These are phyloP conservation scores for Phytophthora lateralis DNA, from an alignment of 352 stramenopile species.

Conservation along the genomic window DNA sequence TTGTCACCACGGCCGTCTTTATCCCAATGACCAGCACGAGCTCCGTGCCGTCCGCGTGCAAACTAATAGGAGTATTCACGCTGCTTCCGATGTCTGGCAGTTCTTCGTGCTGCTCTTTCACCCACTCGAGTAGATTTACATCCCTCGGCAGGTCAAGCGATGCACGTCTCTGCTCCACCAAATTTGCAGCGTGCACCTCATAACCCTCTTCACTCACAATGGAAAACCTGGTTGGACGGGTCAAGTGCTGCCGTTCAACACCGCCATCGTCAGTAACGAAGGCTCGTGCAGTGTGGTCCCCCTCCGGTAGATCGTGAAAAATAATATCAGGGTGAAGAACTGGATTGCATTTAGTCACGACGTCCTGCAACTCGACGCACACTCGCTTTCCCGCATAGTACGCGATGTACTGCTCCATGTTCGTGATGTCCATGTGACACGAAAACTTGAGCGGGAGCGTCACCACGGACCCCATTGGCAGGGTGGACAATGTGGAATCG, in stretches of 20 bases:
- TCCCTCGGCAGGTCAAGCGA: slow-evolving; percentile 2
- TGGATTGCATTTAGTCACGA: background rate
- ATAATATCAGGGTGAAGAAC: slow-evolving; percentile 6
- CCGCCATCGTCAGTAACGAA: background rate
- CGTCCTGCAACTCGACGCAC: slow-evolving; percentile 6
- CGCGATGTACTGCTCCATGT: background rate
- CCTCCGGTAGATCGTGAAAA: slow-evolving; percentile 2
- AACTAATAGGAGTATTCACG: too few relatives aligned
- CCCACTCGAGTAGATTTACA: slow-evolving; percentile 6
- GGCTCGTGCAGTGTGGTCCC: slow-evolving; percentile 1
- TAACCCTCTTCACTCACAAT: background rate
- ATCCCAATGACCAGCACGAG: slow-evolving; percentile 41
- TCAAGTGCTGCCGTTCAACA: background rate
- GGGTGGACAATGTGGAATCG: background rate
- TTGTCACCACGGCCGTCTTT: slow-evolving; percentile 43
- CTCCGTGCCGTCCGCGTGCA: background rate
- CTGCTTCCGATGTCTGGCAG: background rate
- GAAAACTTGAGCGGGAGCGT: slow-evolving; percentile 3
- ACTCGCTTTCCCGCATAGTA: background rate
- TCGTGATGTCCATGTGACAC: slow-evolving; percentile 1
- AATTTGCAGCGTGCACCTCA: background rate
- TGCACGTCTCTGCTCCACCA: background rate
- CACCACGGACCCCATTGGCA: slow-evolving; percentile 1
- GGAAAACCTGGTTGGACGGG: background rate
- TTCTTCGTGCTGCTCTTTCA: background rate